phyloP scores from a whole-genome alignment of 1,139 yeast genomes.

The Wickerhamomyces sp. region DNA sequence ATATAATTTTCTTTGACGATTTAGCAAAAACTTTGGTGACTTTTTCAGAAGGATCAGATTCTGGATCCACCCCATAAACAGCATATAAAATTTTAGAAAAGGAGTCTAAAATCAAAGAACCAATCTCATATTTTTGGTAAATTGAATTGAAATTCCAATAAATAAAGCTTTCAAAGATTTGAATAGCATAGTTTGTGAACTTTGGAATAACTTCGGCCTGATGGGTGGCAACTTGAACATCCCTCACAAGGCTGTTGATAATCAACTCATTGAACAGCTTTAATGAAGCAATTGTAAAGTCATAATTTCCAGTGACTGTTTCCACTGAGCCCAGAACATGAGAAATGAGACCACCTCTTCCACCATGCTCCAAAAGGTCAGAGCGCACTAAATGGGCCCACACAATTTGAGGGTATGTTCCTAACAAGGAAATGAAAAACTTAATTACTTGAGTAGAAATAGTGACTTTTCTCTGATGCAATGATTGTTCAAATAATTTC shows the following conservation, averaged over 20 bases:
- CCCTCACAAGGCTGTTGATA: slow-evolving; percentile 44
- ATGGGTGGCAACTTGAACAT: slow-evolving; percentile 38
- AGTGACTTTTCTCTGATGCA: slow-evolving; percentile 48
- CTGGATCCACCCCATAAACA: slow-evolving; percentile 55
- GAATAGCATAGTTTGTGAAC: slow-evolving; percentile 52
- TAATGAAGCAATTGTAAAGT: slow-evolving; percentile 57
- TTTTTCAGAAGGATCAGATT: slow-evolving; percentile 34
- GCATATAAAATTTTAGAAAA: slow-evolving; percentile 53
- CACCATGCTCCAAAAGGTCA: slow-evolving; percentile 57
- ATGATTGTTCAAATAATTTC: slow-evolving; percentile 62
- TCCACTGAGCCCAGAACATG: slow-evolving; percentile 70
- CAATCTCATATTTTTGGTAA: slow-evolving; percentile 59
- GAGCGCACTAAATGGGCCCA: slow-evolving; percentile 79
- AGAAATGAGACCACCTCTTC: slow-evolving; percentile 65
- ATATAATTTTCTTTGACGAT: slow-evolving; percentile 47
- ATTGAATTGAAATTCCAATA: slow-evolving; percentile 62
- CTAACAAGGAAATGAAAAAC: slow-evolving; percentile 46
- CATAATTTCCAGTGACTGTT: slow-evolving; percentile 61
- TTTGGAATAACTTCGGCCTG: slow-evolving; percentile 55
- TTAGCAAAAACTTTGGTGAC: slow-evolving; percentile 46
- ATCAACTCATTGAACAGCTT: slow-evolving; percentile 52
- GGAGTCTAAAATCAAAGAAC: slow-evolving; percentile 50
- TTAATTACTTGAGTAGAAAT: slow-evolving; percentile 45
- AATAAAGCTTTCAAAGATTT: slow-evolving; percentile 68
- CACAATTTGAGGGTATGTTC: slow-evolving; percentile 57